phyloP scores from a whole-genome alignment of 2,329 filamentous ascomycete species.

The Allantophomopsis lycopodina region DNA sequence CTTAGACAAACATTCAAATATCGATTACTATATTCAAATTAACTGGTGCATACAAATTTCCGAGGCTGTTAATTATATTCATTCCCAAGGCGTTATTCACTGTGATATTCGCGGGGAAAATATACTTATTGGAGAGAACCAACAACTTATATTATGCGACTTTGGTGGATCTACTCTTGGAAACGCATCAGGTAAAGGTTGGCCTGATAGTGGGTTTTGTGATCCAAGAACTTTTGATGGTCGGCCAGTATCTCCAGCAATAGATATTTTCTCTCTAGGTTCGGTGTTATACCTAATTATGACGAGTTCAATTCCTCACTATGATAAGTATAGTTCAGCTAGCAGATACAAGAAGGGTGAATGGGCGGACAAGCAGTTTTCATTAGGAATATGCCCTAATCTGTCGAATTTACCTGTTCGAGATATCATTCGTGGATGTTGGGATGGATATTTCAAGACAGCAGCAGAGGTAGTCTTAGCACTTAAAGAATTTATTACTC shows the following conservation, averaged over 20 bases:
- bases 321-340: too few relatives aligned
- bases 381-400: not conserved
- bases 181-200: not conserved
- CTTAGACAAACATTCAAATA: not conserved
- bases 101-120: constrained; percentile 5
- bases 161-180: constrained; percentile 6
- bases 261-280: constrained; percentile 1
- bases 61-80: constrained; percentile 4
- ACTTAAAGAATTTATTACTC: too few relatives aligned
- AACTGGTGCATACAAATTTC: constrained; percentile 2
- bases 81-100: constrained; percentile 4
- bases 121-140: constrained; percentile 5
- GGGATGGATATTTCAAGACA: too few relatives aligned
- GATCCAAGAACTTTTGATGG: not conserved
- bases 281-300: not conserved
- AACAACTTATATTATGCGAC: constrained; percentile 4
- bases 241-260: not conserved
- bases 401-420: not conserved
- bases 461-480: too few relatives aligned
- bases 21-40: not conserved
- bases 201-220: not conserved
- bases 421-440: too few relatives aligned
- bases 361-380: not conserved
- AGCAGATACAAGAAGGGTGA: not conserved
- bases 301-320: not conserved